Base-by-base conservation (phyloP, 331 rosid genomes). In the Rhamnella rubrinervis region DNA sequence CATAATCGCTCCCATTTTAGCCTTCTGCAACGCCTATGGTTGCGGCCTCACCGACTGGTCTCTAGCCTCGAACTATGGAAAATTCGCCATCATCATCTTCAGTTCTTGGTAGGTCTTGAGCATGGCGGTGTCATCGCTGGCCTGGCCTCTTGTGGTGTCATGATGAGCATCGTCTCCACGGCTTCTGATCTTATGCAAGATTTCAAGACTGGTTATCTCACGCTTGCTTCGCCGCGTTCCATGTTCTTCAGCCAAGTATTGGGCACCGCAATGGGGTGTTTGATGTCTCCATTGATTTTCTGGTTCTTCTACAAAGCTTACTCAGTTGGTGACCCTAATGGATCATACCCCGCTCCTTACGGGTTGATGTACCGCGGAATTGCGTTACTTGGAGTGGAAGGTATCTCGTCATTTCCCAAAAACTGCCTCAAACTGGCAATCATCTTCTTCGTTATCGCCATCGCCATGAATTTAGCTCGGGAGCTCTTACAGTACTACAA, bases 151-250 rank as follows among this genome's bases (percentile, higher is more conserved):
- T 90, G 96, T 59, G 96, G 96, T 59, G 85, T 90, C 39, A 88
- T 82, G 95, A 90, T 90, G 95, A 90, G 86, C 74, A 88, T 88
- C 63, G 92, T 88, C 38, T 77, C 95, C 9, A 86, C 95, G 1
- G 95, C 96, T 69, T 84, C 92, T 25, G 95, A 90, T 67, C 72
- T 87, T 2, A 88, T 90, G 96, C 96, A 90, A 28, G 95, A 90
- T 50, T 90, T 90, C 80, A 88, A 90, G 72, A 90, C 86, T 0
- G 95, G 97, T 0, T 90, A 84, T 60, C 85, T 86, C 58, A 90
- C 97, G 0, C 82, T 90, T 5, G 67, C 95, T 0, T 90, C 97
- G 0, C 97, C 95, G 0, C 79, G 90, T 14, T 81, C 95, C 0
- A 88, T 88, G 90, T 88, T 88, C 71, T 46, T 84, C 69, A 84